phyloP scores from a whole-genome alignment of 495 filamentous ascomycete genomes.

The Aspergillus bertholletiae region DNA sequence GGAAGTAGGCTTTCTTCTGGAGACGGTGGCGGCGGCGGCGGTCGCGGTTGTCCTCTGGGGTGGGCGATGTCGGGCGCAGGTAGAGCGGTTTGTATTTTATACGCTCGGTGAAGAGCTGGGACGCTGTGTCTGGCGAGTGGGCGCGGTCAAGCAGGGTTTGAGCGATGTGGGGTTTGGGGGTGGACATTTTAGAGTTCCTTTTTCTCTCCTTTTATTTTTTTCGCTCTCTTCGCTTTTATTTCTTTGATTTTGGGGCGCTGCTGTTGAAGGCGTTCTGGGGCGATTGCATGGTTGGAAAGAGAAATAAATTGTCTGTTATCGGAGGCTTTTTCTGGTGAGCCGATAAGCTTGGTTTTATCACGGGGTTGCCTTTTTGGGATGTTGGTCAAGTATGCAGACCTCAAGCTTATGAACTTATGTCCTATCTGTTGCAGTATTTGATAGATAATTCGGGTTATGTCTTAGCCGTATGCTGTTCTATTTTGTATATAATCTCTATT shows the following conservation, averaged over 20 bases:
- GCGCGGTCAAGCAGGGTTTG: constrained; percentile 68
- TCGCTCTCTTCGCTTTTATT: not conserved
- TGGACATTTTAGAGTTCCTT: constrained; percentile 19
- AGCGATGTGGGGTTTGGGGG: constrained; percentile 50
- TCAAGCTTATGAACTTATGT: too few relatives aligned
- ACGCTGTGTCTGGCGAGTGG: constrained; percentile 65
- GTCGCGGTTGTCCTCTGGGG: constrained; percentile 58
- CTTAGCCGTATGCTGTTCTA: too few relatives aligned
- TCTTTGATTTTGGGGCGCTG: not conserved
- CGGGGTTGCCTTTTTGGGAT: not conserved
- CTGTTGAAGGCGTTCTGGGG: not conserved
- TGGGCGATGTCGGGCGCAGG: constrained; percentile 68
- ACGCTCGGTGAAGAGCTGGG: constrained; percentile 72
- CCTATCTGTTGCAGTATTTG: too few relatives aligned
- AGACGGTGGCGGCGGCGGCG: constrained; percentile 56
- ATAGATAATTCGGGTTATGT: too few relatives aligned
- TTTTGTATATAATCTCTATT: too few relatives aligned
- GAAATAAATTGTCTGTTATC: not conserved
- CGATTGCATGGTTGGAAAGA: not conserved
- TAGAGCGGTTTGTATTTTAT: constrained; percentile 78
- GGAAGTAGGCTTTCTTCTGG: constrained; percentile 50
- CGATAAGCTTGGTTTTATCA: not conserved
- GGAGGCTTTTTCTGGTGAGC: not conserved
- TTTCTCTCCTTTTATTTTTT: not conserved
- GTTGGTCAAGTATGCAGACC: too few relatives aligned